A percentile compares a stretch with the other conserved stretches of the same genome.
These are phyloP conservation scores for Kickxella alabastrina DNA, from an alignment of 192 early-diverging fungal species.

Conservation along the genomic window DNA sequence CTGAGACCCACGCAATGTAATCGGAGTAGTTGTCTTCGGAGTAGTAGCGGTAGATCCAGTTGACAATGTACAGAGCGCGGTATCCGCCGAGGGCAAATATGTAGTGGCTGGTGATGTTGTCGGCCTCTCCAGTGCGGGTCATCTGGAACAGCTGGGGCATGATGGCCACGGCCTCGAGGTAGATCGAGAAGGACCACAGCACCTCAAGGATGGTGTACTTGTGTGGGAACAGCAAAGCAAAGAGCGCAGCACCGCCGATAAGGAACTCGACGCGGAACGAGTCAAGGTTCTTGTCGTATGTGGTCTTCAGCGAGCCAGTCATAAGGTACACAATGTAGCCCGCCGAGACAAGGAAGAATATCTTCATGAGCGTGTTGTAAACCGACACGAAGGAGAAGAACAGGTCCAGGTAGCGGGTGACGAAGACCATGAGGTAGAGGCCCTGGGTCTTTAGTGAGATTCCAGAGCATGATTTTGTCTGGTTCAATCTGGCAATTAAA, in stretches of 20 bases:
- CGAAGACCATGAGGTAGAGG: conserved; percentile 86
- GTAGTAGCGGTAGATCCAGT: conserved; percentile 94
- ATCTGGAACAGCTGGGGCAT: conserved; percentile 97
- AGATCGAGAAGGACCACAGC: conserved; percentile 96
- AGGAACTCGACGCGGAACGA: conserved; percentile 89
- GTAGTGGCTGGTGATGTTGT: conserved; percentile 99
- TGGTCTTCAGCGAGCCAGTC: conserved; percentile 77
- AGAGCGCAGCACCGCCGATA: conserved; percentile 61
- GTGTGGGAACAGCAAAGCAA: conserved; percentile 74
- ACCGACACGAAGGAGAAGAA: conserved; percentile 68
- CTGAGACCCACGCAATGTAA: conserved; percentile 84
- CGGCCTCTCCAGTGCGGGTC: conserved; percentile 94
- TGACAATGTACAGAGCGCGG: conserved; percentile 80
- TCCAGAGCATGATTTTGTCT: conserved; percentile 84
- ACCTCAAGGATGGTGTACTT: conserved; percentile 69
- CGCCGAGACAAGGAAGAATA: conserved; percentile 86
- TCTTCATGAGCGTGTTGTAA: conserved; percentile 95
- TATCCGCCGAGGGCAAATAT: conserved; percentile 95
- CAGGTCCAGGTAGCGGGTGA: conserved; percentile 93
- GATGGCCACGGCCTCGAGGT: conserved; percentile 94
- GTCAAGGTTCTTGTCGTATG: conserved; percentile 89
- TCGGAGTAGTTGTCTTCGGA: conserved; percentile 69
- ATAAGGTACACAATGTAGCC: conserved; percentile 91
- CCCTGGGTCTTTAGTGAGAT: conserved; percentile 98
- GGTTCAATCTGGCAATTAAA: conserved; percentile 86